A percentile compares a stretch with the other conserved stretches of the same genome.
Evolutionary conservation across 495 filamentous ascomycete species (phyloP).

Genomic region (Arthonia radiata): DNA sequence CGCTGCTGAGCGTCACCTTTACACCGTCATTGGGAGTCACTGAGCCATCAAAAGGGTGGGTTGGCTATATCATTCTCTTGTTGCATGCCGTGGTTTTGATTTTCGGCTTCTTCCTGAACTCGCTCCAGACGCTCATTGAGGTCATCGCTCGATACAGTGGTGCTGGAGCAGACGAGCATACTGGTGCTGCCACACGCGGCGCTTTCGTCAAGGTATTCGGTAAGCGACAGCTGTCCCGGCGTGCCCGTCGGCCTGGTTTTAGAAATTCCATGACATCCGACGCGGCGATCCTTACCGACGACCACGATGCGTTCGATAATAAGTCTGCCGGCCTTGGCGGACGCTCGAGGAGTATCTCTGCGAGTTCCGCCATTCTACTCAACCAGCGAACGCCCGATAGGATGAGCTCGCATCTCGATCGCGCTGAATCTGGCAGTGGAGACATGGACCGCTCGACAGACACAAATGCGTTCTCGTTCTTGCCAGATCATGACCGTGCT

Average conservation of each 20-base stretch:
- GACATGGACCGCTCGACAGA: too few relatives aligned
- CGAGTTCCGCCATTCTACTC: slow-evolving; percentile 53
- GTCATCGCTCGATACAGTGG: slow-evolving; percentile 57
- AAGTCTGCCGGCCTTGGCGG: slow-evolving; percentile 45
- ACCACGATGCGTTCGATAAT: slow-evolving; percentile 31
- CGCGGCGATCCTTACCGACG: slow-evolving; percentile 48
- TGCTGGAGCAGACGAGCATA: slow-evolving; percentile 47
- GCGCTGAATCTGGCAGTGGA: too few relatives aligned
- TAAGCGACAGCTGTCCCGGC: slow-evolving; percentile 70
- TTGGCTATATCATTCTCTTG: slow-evolving; percentile 76
- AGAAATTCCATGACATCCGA: slow-evolving; percentile 55
- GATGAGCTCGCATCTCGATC: too few relatives aligned
- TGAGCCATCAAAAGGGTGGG: slow-evolving; percentile 66
- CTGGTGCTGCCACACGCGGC: slow-evolving; percentile 44
- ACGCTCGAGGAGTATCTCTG: slow-evolving; percentile 57
- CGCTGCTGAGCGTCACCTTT: slow-evolving; percentile 71
- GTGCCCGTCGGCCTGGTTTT: slow-evolving; percentile 26
- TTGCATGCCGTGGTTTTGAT: slow-evolving; percentile 70
- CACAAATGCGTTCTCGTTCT: too few relatives aligned
- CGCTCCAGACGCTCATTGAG: slow-evolving; percentile 71
- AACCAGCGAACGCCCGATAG: too few relatives aligned
- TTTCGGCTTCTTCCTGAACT: slow-evolving; percentile 85
- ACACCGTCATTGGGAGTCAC: slow-evolving; percentile 55
- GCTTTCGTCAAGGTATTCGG: slow-evolving; percentile 82
- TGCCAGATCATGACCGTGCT: too few relatives aligned